phyloP scores from a whole-genome alignment of 2,329 filamentous ascomycete species.

The Stromatinia cepivora region DNA sequence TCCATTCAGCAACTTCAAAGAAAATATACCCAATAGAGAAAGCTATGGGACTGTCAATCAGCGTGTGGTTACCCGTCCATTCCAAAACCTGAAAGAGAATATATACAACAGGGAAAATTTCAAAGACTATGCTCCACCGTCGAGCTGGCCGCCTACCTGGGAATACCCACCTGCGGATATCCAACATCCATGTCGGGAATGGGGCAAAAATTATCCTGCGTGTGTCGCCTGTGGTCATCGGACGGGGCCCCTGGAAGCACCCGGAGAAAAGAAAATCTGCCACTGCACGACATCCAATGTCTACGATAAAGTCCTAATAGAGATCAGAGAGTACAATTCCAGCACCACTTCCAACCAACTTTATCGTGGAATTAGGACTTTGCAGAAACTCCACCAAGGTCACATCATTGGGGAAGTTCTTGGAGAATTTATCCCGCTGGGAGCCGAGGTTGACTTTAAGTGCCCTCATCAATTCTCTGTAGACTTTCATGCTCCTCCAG shows the following conservation, averaged over 20 bases:
- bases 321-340: slow-evolving; percentile 7
- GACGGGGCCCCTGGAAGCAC: background rate
- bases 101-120: slow-evolving; percentile 9
- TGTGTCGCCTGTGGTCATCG: slow-evolving; percentile 14
- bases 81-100: slow-evolving; percentile 4
- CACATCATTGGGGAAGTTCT: slow-evolving; percentile 14
- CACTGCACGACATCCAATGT: background rate
- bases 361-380: slow-evolving; percentile 17
- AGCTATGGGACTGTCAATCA: background rate
- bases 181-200: slow-evolving; percentile 19
- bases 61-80: background rate
- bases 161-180: slow-evolving; percentile 18
- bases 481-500: slow-evolving; percentile 14
- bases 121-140: background rate
- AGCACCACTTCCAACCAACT: background rate
- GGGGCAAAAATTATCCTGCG: slow-evolving; percentile 11
- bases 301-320: background rate
- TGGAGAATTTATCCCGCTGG: slow-evolving; percentile 20
- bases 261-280: background rate
- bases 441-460: background rate
- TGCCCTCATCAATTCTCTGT: background rate
- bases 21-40: background rate
- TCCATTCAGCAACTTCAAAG: background rate
- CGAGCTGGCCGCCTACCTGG: slow-evolving; percentile 11
- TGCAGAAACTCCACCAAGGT: background rate